phyloP scores from a whole-genome alignment of 2,329 filamentous ascomycete genomes.

The Ceratocystis harringtonii region DNA sequence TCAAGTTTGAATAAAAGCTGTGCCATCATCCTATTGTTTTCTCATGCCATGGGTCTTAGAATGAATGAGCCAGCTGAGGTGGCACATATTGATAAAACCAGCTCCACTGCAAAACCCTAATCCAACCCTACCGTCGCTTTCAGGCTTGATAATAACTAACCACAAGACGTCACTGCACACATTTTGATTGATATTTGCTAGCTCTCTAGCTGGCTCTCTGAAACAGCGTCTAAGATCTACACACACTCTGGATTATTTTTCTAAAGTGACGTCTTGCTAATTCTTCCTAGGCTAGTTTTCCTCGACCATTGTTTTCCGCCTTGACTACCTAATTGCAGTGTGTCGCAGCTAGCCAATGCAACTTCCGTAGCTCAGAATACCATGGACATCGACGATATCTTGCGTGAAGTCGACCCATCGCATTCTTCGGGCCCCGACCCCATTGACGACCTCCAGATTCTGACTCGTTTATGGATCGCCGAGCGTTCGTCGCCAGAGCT shows the following conservation, averaged over 20 bases:
- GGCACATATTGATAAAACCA: not conserved
- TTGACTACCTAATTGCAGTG: not conserved
- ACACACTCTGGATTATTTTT: too few relatives aligned
- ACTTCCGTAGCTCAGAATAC: not conserved
- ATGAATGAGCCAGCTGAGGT: too few relatives aligned
- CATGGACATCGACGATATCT: constrained; percentile 72
- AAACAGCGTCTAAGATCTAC: too few relatives aligned
- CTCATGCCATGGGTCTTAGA: not conserved
- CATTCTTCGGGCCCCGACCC: constrained; percentile 42
- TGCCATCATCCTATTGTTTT: not conserved
- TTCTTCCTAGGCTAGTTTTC: too few relatives aligned
- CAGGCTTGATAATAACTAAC: not conserved
- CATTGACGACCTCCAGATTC: constrained; percentile 60
- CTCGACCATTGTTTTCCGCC: too few relatives aligned
- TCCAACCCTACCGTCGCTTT: not conserved
- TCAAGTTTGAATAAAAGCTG: not conserved
- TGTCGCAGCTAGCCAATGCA: not conserved
- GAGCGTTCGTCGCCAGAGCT: constrained; percentile 82
- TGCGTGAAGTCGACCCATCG: constrained; percentile 54
- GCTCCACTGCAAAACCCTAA: not conserved
- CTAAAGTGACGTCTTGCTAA: too few relatives aligned
- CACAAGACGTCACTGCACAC: not conserved
- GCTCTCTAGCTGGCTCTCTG: too few relatives aligned
- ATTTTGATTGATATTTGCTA: not conserved
- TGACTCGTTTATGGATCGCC: constrained; percentile 86